Base-by-base conservation (phyloP, 345 rosid genomes). In the Bruguiera gymnorhiza region DNA sequence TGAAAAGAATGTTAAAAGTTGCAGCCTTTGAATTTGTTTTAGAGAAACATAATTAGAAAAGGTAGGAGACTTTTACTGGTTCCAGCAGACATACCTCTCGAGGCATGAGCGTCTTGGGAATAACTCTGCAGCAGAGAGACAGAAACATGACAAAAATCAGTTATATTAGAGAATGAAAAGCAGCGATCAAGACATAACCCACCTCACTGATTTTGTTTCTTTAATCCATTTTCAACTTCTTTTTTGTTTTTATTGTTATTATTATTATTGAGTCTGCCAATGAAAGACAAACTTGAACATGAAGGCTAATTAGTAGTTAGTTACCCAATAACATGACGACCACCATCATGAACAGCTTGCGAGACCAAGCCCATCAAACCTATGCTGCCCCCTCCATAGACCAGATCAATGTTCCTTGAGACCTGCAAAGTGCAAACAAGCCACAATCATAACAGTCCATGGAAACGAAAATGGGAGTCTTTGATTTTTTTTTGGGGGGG, bases 101-200 rank as follows among this genome's bases (percentile, higher is more conserved):
- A 85, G 97, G 99, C 99, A 92, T 90, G 89, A 96, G 97, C 83
- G 98, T 96, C 95, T 90, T 92, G 88, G 99, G 99, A 86, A 96
- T 96, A 76, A 96, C 90, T 82, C 99, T 96, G 96, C 82, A 78
- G 96, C 82, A 78, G 46, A 71, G 79, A 80, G 87, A 85, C 90
- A 89, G 77, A 71, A 89, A 88, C 80, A 83, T 82, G 93, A 88
- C 92, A 85, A 86, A 80, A 81, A 50, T 70, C 66, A 80, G 73
- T 72, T 60, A 16, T 60, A 75, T 77, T 71, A 70, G 59, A 78
- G 68, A 70, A 59, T 11, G 53, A 78, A 74, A 72, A 48, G 56
- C 60, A 67, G 27, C 57, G 24, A 68, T 63, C 58, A 23, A 52
- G 65, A 54, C 46, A 71, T 16, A 57, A 60, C 63, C 76, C 72